Base-by-base conservation (phyloP, 2,329 filamentous ascomycete genomes). In the Lasiodiplodia gonubiensis region DNA sequence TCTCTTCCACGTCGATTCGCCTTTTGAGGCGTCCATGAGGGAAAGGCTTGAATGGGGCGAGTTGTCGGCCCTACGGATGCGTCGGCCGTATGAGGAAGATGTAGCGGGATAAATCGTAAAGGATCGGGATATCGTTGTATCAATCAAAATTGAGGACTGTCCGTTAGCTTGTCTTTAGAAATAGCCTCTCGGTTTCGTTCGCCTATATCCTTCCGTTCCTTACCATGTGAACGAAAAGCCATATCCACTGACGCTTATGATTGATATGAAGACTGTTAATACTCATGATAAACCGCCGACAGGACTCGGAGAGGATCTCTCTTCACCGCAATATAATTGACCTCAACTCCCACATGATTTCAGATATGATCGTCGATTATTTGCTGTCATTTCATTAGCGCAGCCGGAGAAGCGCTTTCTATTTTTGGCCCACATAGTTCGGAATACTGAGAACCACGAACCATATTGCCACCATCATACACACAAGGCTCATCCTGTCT, bases 371-470 rank as follows among this genome's bases (percentile, higher is more conserved):
- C 48, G 25, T 33, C 33, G 39, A 66, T 49, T 66, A 57, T 37
- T 66, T 66, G 49, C 64, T 66, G 64, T 59, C 39, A 66, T 66
- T 55, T 49, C 42, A 66, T 57, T 59, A 59, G 42, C 64, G 64
- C 64, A 57, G 21, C 64, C 33, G 35, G 53, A 37, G 51, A 55
- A 51, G 53, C 64, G 64, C 64, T 59, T 49, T 66, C 64, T 59
- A 66, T 66, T 30, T 46, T 63, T 42, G 64, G 42, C 25, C 37
- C 53, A 49, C 8, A 30, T 37, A 59, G 46, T 53, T 59, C 64
- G 27, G 42, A 27, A 59, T 66, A 59, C 63, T 52, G 35, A 55
- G 53, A 55, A 59, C 64, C 64, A 59, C 37, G 53, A 55, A 52
- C 51, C 63, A 39, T 57, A 42, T 46, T 46, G 39, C 39, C 39